phyloP scores from a whole-genome alignment of 2,329 filamentous ascomycete species.

The Huntiella savannae region DNA sequence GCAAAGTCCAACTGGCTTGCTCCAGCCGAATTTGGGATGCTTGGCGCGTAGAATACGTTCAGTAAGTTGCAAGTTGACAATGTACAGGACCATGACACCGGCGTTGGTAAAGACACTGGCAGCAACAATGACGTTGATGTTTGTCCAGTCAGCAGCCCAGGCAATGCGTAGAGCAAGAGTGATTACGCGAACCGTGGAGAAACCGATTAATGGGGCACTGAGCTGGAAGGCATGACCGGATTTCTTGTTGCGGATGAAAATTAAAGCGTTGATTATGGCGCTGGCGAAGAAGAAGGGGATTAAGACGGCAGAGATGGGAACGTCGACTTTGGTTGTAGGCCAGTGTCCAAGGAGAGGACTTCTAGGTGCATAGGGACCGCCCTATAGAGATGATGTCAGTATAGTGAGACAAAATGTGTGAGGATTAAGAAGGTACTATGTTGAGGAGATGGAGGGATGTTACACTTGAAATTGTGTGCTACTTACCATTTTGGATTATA shows the following conservation, averaged over 20 bases:
- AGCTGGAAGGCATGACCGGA: slow-evolving; percentile 39
- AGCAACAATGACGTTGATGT: slow-evolving; percentile 30
- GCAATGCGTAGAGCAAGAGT: slow-evolving; percentile 33
- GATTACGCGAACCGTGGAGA: slow-evolving; percentile 34
- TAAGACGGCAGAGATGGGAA: slow-evolving; percentile 45
- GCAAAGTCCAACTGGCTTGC: slow-evolving; percentile 25
- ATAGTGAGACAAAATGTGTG: background rate
- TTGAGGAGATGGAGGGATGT: no score
- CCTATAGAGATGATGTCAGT: background rate
- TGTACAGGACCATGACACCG: slow-evolving; percentile 55
- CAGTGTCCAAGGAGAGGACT: slow-evolving; percentile 25
- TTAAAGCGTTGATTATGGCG: slow-evolving; percentile 38
- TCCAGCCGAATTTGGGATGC: slow-evolving; percentile 55
- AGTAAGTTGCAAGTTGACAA: slow-evolving; percentile 60
- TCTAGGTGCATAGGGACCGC: background rate
- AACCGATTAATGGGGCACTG: slow-evolving; percentile 37
- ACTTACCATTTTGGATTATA: no score
- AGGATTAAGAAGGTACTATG: slow-evolving; percentile 3
- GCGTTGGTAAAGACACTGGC: slow-evolving; percentile 53
- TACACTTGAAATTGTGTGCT: no score
- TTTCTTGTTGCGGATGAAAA: slow-evolving; percentile 30
- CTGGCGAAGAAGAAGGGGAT: slow-evolving; percentile 34
- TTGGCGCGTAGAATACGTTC: slow-evolving; percentile 57
- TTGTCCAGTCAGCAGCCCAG: slow-evolving; percentile 27
- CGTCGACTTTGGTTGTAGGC: slow-evolving; percentile 39